Percentiles rank a stretch among this genome's conserved stretches.
These are phyloP conservation scores for Lipomyces sp. DNA, from an alignment of 805 yeast species.

Conservation along the genomic window DNA sequence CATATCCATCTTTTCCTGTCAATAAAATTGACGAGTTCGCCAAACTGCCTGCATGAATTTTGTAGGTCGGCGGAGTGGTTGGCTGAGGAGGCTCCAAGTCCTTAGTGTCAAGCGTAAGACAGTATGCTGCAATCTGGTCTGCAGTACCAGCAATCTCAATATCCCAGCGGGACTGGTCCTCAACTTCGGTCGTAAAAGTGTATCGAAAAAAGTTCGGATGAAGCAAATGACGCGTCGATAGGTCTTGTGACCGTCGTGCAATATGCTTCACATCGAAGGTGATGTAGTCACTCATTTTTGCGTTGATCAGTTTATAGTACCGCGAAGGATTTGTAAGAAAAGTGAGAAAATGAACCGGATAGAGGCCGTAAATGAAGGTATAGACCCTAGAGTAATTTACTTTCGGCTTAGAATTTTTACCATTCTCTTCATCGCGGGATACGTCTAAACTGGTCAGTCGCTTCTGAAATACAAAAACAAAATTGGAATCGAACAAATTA, in stretches of 20 bases:
- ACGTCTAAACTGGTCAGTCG: no score
- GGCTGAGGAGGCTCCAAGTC: constrained; percentile 23
- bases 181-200: constrained; percentile 40
- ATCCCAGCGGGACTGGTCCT: constrained; percentile 35
- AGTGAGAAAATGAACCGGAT: constrained; percentile 48
- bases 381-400: constrained; percentile 35
- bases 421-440: no score
- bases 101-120: constrained; percentile 33
- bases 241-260: constrained; percentile 33
- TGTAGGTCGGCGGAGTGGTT: constrained; percentile 7
- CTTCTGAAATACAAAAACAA: no score
- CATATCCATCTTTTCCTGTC: no score
- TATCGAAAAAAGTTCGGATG: constrained; percentile 50
- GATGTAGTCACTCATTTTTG: constrained; percentile 11
- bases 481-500: neutral
- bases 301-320: constrained; percentile 35
- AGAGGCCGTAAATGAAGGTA: constrained; percentile 55
- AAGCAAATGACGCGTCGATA: constrained; percentile 41
- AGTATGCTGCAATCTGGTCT: constrained; percentile 40
- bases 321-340: constrained; percentile 46
- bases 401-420: no score
- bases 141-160: constrained; percentile 39
- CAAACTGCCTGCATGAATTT: constrained; percentile 13
- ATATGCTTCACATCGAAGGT: constrained; percentile 39
- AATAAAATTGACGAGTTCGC: no score